Conservation (phyloP, 139 green algal genomes). For the Chlamydomonas sphaeroides region DNA sequence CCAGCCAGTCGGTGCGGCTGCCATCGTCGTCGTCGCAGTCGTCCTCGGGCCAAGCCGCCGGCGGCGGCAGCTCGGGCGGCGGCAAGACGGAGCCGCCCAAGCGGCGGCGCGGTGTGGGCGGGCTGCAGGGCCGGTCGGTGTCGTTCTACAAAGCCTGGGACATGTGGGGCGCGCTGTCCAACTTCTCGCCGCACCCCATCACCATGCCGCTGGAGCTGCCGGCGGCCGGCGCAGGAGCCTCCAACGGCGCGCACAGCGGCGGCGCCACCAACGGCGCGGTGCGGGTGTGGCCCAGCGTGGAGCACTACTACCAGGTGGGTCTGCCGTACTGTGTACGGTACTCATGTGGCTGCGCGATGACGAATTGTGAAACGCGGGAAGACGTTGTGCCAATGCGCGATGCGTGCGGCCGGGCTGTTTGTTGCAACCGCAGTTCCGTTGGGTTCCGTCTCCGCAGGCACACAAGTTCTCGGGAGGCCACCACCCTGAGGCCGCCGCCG, state of each 20-base stretch:
- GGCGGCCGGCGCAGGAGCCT: neutral
- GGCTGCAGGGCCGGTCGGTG: neutral
- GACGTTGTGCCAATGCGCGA: too few relatives aligned
- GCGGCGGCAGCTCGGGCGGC: neutral
- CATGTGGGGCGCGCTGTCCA: constrained; percentile 87
- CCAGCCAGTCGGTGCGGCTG: neutral
- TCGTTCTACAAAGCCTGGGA: constrained; percentile 99
- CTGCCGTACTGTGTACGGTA: too few relatives aligned
- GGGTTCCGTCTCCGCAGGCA: too few relatives aligned
- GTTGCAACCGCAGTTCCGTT: too few relatives aligned
- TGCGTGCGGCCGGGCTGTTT: too few relatives aligned
- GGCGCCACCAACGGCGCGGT: neutral
- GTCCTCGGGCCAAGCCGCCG: neutral
- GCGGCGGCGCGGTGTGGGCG: neutral
- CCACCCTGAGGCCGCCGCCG: constrained; percentile 43
- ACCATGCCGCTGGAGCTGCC: constrained; percentile 60
- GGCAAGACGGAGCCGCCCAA: neutral
- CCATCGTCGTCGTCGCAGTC: neutral
- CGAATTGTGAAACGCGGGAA: too few relatives aligned
- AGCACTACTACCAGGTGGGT: constrained; percentile 88
- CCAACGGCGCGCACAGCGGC: neutral
- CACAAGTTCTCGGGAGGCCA: constrained; percentile 84
- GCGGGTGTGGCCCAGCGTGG: constrained; percentile 76
- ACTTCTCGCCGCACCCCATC: constrained; percentile 96
- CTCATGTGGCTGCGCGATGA: too few relatives aligned